Base-by-base conservation (phyloP, 176 grass and related monocot genomes). In the Carex scoparia region DNA sequence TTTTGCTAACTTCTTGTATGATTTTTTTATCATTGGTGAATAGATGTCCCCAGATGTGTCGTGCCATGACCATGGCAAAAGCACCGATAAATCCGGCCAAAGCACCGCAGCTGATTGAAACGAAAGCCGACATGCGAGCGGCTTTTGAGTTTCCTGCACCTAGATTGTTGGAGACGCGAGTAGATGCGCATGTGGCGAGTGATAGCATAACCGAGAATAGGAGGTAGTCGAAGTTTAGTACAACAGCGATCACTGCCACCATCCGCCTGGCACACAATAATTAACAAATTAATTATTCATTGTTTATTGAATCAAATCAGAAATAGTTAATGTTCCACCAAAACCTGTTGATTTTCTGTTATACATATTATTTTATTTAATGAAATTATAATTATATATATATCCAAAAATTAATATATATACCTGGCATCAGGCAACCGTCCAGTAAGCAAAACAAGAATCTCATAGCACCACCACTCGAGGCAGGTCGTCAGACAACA, bases 401-500 rank as follows among this genome's bases (percentile, higher is more conserved):
- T 70, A 73, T 51, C 28, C 3, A 73, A 54, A 54, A 7, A 27
- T 54, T 4, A 76, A 83, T 16, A 49, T 83, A 79, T 23, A 54
- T 65, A 83, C 80, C 80, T 83, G 11, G 95, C 86, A 88, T 98
- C 89, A 2, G 93, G 93, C 4, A 98, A 91, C 30, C 95, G 82
- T 0, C 95, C 95, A 3, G 93, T 92, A 11, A 98, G 89, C 38
- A 98, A 89, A 33, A 98, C 84, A 18, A 98, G 79, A 74, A 98
- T 98, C 86, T 98, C 95, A 81, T 98, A 98, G 86, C 91, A 98
- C 93, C 95, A 98, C 95, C 95, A 98, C 86, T 98, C 93, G 0
- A 98, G 88, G 88, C 93, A 98, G 0, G 95, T 98, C 56, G 87
- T 98, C 1, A 98, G 74, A 86, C 95, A 98, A 80, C 91, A 94